Evolutionary conservation across 306 rosid species (phyloP).

Genomic region (Leucaena leucocephala): DNA sequence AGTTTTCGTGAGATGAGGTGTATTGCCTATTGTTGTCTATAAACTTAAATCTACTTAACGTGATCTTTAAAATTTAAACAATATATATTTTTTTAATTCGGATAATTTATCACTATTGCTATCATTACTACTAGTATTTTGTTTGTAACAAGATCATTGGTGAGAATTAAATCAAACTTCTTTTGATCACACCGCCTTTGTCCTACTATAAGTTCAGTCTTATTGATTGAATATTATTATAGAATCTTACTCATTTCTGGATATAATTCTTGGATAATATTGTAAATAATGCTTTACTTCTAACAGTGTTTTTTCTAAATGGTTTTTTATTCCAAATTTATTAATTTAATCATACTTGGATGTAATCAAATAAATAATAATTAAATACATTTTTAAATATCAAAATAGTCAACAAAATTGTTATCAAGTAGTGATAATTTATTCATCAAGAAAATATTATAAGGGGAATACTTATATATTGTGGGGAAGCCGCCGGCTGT

Average conservation of each 20-base stretch:
- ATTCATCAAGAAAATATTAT: neutral
- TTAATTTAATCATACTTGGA: too few relatives aligned
- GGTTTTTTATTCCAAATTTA: neutral
- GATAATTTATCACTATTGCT: too few relatives aligned
- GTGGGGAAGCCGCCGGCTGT: neutral
- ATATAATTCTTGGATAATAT: neutral
- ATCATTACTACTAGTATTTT: neutral
- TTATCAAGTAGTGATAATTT: neutral
- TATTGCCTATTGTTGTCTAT: neutral
- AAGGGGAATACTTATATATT: neutral
- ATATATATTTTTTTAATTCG: neutral
- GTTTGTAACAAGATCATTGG: neutral
- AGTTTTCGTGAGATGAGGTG: neutral
- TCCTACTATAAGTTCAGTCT: neutral
- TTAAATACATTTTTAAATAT: too few relatives aligned
- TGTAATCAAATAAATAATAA: too few relatives aligned
- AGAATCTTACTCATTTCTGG: neutral
- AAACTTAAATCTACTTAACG: neutral
- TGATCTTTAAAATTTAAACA: too few relatives aligned
- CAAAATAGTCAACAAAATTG: too few relatives aligned
- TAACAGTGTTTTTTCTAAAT: neutral
- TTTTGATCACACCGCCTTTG: neutral
- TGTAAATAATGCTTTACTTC: neutral
- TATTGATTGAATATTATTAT: neutral
- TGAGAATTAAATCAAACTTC: neutral